phyloP scores from a whole-genome alignment of 768 basidiomycete genomes.

The Leucocoprinus sp. region DNA sequence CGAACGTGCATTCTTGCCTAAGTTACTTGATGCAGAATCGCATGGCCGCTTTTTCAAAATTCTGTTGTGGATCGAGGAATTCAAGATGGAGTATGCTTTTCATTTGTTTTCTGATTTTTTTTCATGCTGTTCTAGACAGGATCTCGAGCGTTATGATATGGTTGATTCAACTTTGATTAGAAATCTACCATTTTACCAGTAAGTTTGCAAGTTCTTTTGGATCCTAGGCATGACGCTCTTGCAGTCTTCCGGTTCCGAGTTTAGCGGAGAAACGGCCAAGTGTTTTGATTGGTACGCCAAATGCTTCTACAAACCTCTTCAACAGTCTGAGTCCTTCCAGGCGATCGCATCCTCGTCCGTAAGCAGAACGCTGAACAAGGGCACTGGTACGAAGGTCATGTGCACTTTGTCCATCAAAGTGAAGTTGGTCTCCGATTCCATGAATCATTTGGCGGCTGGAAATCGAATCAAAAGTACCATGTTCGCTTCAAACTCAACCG shows the following conservation, averaged over 20 bases:
- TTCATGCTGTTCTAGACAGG: constrained; percentile 22
- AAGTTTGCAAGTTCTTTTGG: constrained; percentile 11
- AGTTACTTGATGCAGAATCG: constrained; percentile 24
- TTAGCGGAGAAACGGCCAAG: constrained; percentile 52
- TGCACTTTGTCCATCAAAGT: constrained; percentile 40
- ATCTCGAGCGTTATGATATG: constrained; percentile 32
- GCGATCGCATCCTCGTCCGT: constrained; percentile 49
- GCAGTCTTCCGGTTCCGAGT: constrained; percentile 30
- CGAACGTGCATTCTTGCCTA: constrained; percentile 30
- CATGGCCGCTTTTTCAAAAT: constrained; percentile 41
- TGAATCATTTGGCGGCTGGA: constrained; percentile 30
- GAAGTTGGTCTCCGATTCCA: constrained; percentile 49
- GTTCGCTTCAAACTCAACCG: constrained; percentile 54
- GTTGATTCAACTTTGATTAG: constrained; percentile 22
- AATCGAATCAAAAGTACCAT: constrained; percentile 30
- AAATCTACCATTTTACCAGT: constrained; percentile 31
- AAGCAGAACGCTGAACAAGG: constrained; percentile 27
- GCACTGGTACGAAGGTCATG: constrained; percentile 52
- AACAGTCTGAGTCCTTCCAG: constrained; percentile 18
- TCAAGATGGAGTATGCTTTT: constrained; percentile 29
- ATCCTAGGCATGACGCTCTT: background rate
- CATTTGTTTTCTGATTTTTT: background rate
- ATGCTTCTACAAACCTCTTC: background rate
- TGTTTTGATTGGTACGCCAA: constrained; percentile 39
- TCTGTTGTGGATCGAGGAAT: constrained; percentile 52